These are phyloP conservation scores for Gynochthodes officinalis DNA, from an alignment of 257 asterid species.

Conservation along the genomic window DNA sequence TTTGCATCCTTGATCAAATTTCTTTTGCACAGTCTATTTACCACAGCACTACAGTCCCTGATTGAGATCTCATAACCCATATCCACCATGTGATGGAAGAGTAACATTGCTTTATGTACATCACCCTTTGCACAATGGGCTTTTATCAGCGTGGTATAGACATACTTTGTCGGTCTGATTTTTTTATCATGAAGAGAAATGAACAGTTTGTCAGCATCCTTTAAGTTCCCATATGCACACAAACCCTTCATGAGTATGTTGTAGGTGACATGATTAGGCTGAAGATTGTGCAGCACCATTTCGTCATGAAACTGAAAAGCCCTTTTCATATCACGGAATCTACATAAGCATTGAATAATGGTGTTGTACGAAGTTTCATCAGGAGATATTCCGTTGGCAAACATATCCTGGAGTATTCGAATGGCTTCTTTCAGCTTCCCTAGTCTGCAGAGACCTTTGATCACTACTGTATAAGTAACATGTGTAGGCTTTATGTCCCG, in stretches of 20 bases:
- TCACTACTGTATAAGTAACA: constrained; percentile 62
- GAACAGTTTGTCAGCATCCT: constrained; percentile 52
- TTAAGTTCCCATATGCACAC: constrained; percentile 50
- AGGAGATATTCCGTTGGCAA: constrained; percentile 45
- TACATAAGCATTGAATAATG: constrained; percentile 54
- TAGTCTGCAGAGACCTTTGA: constrained; percentile 59
- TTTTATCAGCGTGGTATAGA: constrained; percentile 67
- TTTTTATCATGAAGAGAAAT: constrained; percentile 37
- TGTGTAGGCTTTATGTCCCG: constrained; percentile 51
- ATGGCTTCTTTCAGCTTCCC: constrained; percentile 51
- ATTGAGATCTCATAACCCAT: constrained; percentile 57
- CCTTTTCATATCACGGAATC: constrained; percentile 35
- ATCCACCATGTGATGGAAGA: constrained; percentile 57
- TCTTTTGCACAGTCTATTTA: constrained; percentile 78
- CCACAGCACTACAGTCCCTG: constrained; percentile 71
- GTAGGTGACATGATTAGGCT: constrained; percentile 53
- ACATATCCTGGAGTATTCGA: constrained; percentile 41
- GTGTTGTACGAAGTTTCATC: constrained; percentile 61
- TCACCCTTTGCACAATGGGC: constrained; percentile 80
- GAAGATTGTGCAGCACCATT: constrained; percentile 43
- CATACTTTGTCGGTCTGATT: constrained; percentile 48
- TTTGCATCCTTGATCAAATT: constrained; percentile 40
- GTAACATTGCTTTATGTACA: constrained; percentile 43
- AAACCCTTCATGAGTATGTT: constrained; percentile 66
- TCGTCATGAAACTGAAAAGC: constrained; percentile 45